Evolutionary conservation across 306 rosid species (phyloP).

Genomic region (Prunus mongolica): DNA sequence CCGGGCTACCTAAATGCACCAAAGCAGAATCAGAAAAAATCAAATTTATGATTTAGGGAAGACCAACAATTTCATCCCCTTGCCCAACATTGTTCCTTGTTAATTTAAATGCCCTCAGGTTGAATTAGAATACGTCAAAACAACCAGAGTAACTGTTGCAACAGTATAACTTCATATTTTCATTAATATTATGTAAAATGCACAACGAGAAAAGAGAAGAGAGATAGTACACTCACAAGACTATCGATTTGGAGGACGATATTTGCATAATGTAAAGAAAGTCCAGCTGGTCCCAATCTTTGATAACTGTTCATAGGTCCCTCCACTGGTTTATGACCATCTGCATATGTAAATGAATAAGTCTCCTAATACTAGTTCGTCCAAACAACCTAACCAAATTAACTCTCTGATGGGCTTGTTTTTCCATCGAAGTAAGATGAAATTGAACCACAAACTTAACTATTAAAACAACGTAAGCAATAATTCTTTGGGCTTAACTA

Average conservation of each 20-base stretch:
- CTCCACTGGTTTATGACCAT: constrained; percentile 35
- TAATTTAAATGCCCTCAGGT: neutral
- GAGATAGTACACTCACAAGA: constrained; percentile 53
- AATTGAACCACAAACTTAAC: neutral
- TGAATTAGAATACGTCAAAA: neutral
- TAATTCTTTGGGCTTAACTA: too few relatives aligned
- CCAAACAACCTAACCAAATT: too few relatives aligned
- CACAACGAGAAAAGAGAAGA: constrained; percentile 4
- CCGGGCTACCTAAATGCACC: constrained; percentile 60
- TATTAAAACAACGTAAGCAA: too few relatives aligned
- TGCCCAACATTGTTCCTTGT: neutral
- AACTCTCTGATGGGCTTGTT: too few relatives aligned
- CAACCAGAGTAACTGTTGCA: constrained; percentile 6
- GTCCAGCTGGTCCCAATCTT: constrained; percentile 82
- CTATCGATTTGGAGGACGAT: constrained; percentile 82
- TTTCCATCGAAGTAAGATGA: neutral
- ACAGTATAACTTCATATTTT: neutral
- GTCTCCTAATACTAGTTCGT: too few relatives aligned
- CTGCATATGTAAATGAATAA: constrained; percentile 36
- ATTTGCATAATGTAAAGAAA: constrained; percentile 84
- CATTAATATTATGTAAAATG: constrained; percentile 4
- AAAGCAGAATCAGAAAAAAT: constrained; percentile 18
- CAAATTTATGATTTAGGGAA: constrained; percentile 3
- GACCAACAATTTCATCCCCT: neutral
- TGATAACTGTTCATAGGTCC: constrained; percentile 37